Conservation (phyloP, 129 eudicot species). For the Helichrysum umbraculigerum region DNA sequence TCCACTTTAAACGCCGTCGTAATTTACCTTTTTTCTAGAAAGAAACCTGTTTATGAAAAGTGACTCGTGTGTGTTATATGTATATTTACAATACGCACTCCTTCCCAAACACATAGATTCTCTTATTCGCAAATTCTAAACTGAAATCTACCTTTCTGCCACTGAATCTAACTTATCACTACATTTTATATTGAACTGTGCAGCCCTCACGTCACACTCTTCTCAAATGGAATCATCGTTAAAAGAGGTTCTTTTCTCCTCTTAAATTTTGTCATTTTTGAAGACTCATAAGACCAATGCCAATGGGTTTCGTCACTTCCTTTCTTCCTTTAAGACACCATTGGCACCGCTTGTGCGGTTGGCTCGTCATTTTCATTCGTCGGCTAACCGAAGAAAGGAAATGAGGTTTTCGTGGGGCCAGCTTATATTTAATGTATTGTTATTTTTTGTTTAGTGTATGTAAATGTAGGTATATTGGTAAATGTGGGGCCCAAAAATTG, state of each 20-base stretch:
- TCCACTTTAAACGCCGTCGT: neutral
- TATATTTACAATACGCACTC: neutral
- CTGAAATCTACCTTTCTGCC: neutral
- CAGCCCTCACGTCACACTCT: conserved; percentile 20
- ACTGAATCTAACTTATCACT: neutral
- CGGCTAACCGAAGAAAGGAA: too few species aligned
- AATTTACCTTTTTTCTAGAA: neutral
- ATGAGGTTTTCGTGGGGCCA: too few species aligned
- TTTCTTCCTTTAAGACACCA: too few species aligned
- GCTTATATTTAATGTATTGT: too few species aligned
- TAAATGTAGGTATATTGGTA: too few species aligned
- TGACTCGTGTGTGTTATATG: neutral
- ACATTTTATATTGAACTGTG: neutral
- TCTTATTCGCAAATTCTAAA: neutral
- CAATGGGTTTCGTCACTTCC: too few species aligned
- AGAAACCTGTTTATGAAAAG: neutral
- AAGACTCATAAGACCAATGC: neutral
- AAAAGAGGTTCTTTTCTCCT: conserved; percentile 24
- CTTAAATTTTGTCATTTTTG: neutral
- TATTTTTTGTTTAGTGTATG: too few species aligned
- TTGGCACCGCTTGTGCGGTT: too few species aligned
- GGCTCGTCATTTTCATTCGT: too few species aligned
- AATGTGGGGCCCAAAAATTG: too few species aligned
- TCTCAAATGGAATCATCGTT: conserved; percentile 28
- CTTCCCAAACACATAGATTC: neutral